Base-by-base conservation (phyloP, 768 basidiomycete species). In the Crucibulum laeve region DNA sequence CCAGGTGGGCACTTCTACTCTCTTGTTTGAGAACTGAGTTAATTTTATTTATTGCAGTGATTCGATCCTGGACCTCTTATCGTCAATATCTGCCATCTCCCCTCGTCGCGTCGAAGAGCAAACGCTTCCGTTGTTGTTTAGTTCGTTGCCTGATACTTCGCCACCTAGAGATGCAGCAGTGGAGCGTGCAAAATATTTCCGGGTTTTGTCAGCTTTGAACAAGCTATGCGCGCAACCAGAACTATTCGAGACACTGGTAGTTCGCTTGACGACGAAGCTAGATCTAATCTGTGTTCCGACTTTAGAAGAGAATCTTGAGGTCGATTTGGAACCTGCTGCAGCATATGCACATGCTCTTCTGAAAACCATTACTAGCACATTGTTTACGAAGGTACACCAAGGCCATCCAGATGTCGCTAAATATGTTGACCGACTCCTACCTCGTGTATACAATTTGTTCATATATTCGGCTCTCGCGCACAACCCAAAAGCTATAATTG, bases 281-380 rank as follows among this genome's bases (percentile, higher is more conserved):
- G 86, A 90, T 38, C 54, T 85, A 0, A 60, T 87, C n/a, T 82
- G 80, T 50, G 58, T 73, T 35, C 56, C 68, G 18, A 11, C 11
- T 10, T 13, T 10, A 11, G 15, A 18, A 38, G 14, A 14, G 4
- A 46, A 61, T 32, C 25, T 44, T 2, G 52, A 49, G 8, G 59
- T 57, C 4, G 79, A 80, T 25, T 26, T 52, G 2, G 87, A 93
- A 58, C 74, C 80, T 10, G 65, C 62, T n/a, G 80, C 88, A 0
- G 87, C 91, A 8, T 98, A 95, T 57, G 83, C 81, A 1, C 90
- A 92, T 63, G 80, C 92, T 23, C 72, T 98, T 24, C 73, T 98
- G 38, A 69, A 75, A 38, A 79, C 86, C 0, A 63, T 98, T 5
- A 70, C 73, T 1, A 74, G 80, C 32, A 80, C 84, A 0, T 60